Base-by-base conservation (phyloP, 2,329 filamentous ascomycete genomes). In the Fusarium verrucosum region DNA sequence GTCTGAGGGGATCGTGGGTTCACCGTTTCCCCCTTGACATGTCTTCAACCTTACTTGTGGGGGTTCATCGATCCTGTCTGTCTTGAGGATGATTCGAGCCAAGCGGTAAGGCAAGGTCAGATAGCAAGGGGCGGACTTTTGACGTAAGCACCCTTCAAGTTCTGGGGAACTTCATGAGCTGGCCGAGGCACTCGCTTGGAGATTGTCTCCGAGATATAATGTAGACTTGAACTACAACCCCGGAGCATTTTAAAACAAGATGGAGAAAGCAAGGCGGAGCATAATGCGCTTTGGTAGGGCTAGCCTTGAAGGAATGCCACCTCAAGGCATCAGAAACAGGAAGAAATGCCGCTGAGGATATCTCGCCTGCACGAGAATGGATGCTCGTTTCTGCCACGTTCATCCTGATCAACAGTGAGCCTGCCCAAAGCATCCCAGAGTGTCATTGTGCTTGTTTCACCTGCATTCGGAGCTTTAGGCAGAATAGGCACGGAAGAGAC, bases 381-480 rank as follows among this genome's bases (percentile, higher is more conserved):
- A 20, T 40, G 26, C 30, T 25, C 35, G 17, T 20, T 51, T 32
- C 32, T 50, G 32, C 37, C 16, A 30, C 33, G 7, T 28, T 17
- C 19, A 13, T 17, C 23, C 25, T 45, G 57, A 59, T 59, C 54
- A 59, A 32, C 57, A 44, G 32, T 16, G 16, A 20, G 10, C 16
- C 20, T 59, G 6, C 53, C 53, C 3, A 36, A 35, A 40, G 33
- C 42, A 57, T 35, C 10, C 33, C 45, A 59, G 16, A 33, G 45
- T 52, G 26, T 16, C 26, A 61, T 49, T 38, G 32, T 26, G 25
- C 10, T 41, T 26, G 57, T 62, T 61, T 62, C 57, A 56, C 49
- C 32, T 61, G 38, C 11, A 20, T 47, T 47, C 49, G 41, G 56
- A 61, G 37, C 33, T 38, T 61, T 61, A 56, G 58, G 58, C 58